These are phyloP conservation scores for Stemphylium vesicarium DNA, from an alignment of 2,329 filamentous ascomycete genomes.

Conservation along the genomic window DNA sequence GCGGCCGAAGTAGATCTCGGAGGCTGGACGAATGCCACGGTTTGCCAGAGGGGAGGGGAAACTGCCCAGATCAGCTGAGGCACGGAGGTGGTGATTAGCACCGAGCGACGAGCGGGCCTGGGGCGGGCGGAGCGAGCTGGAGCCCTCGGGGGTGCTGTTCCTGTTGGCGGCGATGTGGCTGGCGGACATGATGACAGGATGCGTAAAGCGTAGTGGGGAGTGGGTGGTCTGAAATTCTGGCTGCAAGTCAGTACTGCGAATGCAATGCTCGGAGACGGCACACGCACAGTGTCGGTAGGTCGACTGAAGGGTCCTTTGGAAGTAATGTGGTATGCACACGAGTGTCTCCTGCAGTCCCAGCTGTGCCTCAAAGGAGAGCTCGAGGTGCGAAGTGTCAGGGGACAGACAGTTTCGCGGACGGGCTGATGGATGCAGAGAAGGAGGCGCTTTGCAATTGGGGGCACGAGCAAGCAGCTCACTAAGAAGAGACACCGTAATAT, in stretches of 20 bases:
- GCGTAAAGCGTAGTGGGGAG: not conserved
- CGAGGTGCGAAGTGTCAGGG: slow-evolving; percentile 25
- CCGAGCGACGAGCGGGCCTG: slow-evolving; percentile 76
- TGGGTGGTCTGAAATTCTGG: slow-evolving; percentile 12
- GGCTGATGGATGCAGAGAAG: slow-evolving; percentile 25
- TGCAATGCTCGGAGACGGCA: not conserved
- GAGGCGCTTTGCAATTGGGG: slow-evolving; percentile 11
- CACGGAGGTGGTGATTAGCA: slow-evolving; percentile 83
- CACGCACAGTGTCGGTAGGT: slow-evolving; percentile 15
- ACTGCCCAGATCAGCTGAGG: slow-evolving; percentile 93
- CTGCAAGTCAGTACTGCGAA: slow-evolving; percentile 2
- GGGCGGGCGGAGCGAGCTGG: slow-evolving; percentile 81
- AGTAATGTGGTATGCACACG: slow-evolving; percentile 18
- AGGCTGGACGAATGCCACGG: slow-evolving; percentile 87
- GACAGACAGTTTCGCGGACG: slow-evolving; percentile 15
- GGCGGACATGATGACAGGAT: slow-evolving; percentile 51
- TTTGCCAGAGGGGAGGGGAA: slow-evolving; percentile 74
- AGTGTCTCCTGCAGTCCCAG: slow-evolving; percentile 40
- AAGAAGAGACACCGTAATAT: slow-evolving; percentile 32
- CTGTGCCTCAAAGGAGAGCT: slow-evolving; percentile 42
- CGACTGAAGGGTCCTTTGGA: not conserved
- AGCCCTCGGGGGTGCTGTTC: slow-evolving; percentile 95
- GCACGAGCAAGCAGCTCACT: slow-evolving; percentile 17
- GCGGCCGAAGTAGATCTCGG: slow-evolving; percentile 88
- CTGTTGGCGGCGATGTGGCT: slow-evolving; percentile 70